Percentiles rank a stretch among this genome's conserved stretches.
phyloP scores from a whole-genome alignment of 768 basidiomycete species.

The Goffeauzyma gilvescens region DNA sequence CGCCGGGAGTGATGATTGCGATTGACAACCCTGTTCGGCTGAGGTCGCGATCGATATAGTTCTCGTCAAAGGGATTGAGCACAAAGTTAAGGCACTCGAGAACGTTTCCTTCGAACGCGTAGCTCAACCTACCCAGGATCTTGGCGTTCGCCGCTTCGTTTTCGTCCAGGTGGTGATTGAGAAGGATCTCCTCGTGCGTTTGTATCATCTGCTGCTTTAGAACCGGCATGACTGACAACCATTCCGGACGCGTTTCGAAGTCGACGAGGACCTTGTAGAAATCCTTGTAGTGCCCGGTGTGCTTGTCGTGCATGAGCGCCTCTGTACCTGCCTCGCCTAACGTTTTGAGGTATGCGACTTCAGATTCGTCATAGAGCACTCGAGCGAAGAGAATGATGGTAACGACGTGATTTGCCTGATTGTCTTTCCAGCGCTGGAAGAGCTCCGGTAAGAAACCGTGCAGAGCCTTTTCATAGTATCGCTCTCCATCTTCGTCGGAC shows the following conservation, averaged over 20 bases:
- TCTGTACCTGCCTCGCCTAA: constrained; percentile 2
- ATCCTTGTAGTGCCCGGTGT: constrained; percentile 60
- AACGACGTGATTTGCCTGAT: constrained; percentile 75
- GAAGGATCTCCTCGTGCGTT: constrained; percentile 71
- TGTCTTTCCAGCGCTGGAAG: constrained; percentile 63
- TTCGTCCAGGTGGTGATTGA: constrained; percentile 59
- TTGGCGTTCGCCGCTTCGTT: constrained; percentile 19
- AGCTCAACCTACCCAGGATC: constrained; percentile 30
- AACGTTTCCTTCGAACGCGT: constrained; percentile 84
- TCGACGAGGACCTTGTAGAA: constrained; percentile 93
- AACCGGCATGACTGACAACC: constrained; percentile 66
- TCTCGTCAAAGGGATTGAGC: constrained; percentile 77
- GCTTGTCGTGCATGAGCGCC: constrained; percentile 13
- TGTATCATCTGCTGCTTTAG: constrained; percentile 60
- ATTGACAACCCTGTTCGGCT: constrained; percentile 69
- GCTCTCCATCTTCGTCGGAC: constrained; percentile 86
- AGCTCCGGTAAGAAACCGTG: constrained; percentile 82
- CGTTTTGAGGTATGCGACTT: constrained; percentile 19
- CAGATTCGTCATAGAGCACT: constrained; percentile 38
- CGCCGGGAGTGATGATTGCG: constrained; percentile 76
- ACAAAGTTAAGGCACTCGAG: constrained; percentile 85
- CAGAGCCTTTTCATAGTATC: constrained; percentile 91
- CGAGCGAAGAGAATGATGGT: constrained; percentile 87
- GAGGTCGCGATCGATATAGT: constrained; percentile 86
- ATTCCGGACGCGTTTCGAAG: constrained; percentile 67